Conservation (phyloP, 2,329 filamentous ascomycete genomes). For the Colletotrichum sp. region DNA sequence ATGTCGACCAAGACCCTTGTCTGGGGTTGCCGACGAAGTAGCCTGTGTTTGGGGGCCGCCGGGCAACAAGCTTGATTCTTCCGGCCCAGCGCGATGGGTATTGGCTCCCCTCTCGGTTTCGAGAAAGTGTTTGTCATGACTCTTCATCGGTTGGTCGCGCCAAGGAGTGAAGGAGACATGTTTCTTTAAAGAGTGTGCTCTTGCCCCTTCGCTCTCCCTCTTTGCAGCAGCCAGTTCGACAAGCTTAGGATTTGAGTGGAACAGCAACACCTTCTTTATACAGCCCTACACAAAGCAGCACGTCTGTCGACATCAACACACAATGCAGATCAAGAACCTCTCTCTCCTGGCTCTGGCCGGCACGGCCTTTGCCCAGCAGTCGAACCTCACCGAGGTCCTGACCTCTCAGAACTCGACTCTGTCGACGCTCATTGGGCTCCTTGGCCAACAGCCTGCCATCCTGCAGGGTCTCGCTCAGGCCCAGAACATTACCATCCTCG, state of each 20-base stretch:
- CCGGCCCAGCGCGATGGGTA: background rate
- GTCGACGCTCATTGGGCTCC: conserved; percentile 27
- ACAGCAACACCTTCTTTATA: background rate
- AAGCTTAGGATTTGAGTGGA: background rate
- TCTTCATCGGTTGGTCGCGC: background rate
- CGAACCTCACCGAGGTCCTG: conserved; percentile 28
- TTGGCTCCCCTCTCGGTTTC: background rate
- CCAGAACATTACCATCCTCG: conserved; percentile 60
- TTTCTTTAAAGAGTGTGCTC: conserved; percentile 9
- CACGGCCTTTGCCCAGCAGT: conserved; percentile 22
- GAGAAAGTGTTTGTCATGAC: background rate
- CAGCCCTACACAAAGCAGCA: background rate
- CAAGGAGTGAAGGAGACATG: background rate
- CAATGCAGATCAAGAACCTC: conserved; percentile 19
- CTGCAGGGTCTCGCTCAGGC: conserved; percentile 6
- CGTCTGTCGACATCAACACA: background rate
- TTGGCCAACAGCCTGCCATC: conserved; percentile 23
- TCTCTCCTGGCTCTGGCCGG: conserved; percentile 24
- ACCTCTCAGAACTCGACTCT: conserved; percentile 30
- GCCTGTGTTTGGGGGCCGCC: background rate
- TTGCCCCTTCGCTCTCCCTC: background rate
- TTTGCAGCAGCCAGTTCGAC: background rate
- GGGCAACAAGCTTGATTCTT: conserved; percentile 9
- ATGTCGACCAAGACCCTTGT: conserved; percentile 20
- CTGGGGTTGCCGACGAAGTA: background rate